phyloP scores from a whole-genome alignment of 2,329 filamentous ascomycete genomes.

The Nannizziopsis barbatae region DNA sequence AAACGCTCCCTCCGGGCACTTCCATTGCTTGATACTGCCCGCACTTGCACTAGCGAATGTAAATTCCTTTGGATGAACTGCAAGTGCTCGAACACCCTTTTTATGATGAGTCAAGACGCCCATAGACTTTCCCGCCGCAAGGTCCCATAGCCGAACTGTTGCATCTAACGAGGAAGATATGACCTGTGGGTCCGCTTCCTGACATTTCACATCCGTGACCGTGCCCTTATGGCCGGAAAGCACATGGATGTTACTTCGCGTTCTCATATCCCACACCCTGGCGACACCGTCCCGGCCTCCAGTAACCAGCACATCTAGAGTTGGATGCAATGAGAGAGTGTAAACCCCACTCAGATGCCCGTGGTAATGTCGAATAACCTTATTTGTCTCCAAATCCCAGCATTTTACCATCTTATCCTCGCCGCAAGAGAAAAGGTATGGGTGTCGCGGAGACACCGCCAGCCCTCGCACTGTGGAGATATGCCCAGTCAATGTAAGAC shows the following conservation, averaged over 20 bases:
- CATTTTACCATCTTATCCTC: conserved; percentile 99
- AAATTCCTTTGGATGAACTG: conserved; percentile 81
- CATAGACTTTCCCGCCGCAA: conserved; percentile 93
- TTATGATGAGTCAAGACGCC: conserved; percentile 96
- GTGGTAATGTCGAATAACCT: conserved; percentile 95
- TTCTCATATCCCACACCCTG: conserved; percentile 97
- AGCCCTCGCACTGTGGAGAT: conserved; percentile 88
- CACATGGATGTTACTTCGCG: conserved; percentile 89
- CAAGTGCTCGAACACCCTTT: conserved; percentile 79
- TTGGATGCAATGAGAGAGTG: conserved; percentile 83
- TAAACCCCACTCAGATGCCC: conserved; percentile 95
- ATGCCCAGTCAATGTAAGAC: conserved; percentile 81
- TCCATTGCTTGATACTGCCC: conserved; percentile 97
- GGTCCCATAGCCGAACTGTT: conserved; percentile 85
- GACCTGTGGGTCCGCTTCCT: conserved; percentile 92
- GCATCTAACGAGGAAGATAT: conserved; percentile 88
- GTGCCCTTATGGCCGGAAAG: conserved; percentile 83
- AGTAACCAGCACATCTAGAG: conserved; percentile 85
- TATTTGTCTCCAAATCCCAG: conserved; percentile 99
- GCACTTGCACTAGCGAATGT: conserved; percentile 91
- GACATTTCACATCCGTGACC: conserved; percentile 77
- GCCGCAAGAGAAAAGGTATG: conserved; percentile 93
- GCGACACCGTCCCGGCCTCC: conserved; percentile 91
- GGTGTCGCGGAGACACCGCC: conserved; percentile 83
- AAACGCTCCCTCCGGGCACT: conserved; percentile 92